Conservation (phyloP, 257 asterid species). For the Nicotiana benthamiana region DNA sequence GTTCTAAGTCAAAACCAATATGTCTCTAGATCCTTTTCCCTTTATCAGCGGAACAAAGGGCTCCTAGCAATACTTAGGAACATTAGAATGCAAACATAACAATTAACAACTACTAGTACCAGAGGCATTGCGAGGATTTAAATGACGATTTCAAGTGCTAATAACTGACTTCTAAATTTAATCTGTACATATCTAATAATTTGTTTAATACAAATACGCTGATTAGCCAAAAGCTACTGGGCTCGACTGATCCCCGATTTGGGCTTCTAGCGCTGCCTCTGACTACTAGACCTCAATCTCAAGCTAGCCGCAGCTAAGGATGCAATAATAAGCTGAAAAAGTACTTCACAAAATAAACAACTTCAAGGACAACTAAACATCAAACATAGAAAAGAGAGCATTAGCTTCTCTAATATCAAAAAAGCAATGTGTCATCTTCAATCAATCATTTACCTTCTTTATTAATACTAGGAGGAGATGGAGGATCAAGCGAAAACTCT, state of each 20-base stretch:
- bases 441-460: slow-evolving; percentile 20
- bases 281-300: background rate
- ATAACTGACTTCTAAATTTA: no score
- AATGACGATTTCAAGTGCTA: no score
- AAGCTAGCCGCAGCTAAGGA: background rate
- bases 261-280: no score
- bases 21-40: background rate
- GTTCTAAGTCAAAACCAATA: background rate
- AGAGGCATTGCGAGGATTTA: no score
- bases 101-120: background rate
- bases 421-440: slow-evolving; percentile 13
- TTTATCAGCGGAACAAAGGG: background rate
- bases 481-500: slow-evolving; percentile 17
- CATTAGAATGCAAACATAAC: background rate
- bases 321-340: background rate
- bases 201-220: no score
- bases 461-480: slow-evolving; percentile 21
- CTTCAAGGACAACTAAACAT: slow-evolving; percentile 15
- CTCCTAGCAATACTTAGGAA: background rate
- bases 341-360: background rate
- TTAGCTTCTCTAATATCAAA: slow-evolving; percentile 24
- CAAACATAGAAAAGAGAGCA: slow-evolving; percentile 33
- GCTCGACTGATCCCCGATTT: no score
- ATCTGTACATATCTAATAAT: no score
- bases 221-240: no score